Percentiles rank a stretch among this genome's conserved stretches.
These are phyloP conservation scores for Fusarium hostae DNA, from an alignment of 2,329 filamentous ascomycete species.

Conservation along the genomic window DNA sequence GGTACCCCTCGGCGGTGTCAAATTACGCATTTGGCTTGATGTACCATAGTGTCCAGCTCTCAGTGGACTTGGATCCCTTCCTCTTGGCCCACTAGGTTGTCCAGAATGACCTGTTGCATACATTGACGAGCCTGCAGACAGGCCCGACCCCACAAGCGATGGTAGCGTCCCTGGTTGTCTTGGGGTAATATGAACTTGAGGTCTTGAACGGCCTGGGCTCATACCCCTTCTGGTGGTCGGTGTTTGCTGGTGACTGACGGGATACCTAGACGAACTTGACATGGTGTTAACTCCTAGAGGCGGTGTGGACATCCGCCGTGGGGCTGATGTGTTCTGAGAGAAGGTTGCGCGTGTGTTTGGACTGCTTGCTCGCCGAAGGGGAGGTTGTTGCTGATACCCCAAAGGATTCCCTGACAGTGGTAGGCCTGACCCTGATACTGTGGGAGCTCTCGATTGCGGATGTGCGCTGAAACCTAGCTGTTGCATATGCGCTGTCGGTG, in stretches of 20 bases:
- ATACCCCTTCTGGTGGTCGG: background rate
- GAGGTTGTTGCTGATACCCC: background rate
- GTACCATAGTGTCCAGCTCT: no score
- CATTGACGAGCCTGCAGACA: background rate
- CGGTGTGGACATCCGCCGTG: background rate
- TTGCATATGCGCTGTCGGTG: background rate
- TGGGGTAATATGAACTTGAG: background rate
- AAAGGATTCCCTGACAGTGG: background rate
- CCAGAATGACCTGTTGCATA: background rate
- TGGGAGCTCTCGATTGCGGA: background rate
- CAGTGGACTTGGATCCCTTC: background rate
- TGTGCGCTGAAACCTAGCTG: fast-evolving
- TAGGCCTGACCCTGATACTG: background rate
- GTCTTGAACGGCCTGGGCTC: background rate
- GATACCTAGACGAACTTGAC: fast-evolving
- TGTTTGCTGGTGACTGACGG: background rate
- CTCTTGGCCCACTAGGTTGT: background rate
- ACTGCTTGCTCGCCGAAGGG: background rate
- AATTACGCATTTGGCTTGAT: fast-evolving
- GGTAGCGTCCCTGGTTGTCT: background rate
- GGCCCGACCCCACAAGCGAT: fast-evolving
- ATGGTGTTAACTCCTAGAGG: background rate
- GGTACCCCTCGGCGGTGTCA: background rate
- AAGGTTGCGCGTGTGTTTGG: background rate
- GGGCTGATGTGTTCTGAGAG: no score